Conservation (phyloP, 1,284 basidiomycete genomes). For the Puccinia coronata region DNA sequence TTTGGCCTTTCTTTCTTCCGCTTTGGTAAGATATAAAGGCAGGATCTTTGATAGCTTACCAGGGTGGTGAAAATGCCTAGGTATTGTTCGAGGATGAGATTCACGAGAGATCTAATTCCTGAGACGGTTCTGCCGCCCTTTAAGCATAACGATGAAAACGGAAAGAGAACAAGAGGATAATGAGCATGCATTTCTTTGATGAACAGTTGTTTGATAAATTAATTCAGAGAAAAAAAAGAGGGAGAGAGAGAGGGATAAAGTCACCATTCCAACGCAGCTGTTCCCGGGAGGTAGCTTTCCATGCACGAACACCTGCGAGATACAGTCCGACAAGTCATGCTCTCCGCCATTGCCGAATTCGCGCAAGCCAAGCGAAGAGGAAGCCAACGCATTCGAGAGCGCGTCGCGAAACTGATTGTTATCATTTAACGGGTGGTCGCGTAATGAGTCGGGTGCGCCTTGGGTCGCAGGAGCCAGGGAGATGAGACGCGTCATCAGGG, state of each 20-base stretch:
- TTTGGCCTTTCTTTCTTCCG: too few relatives aligned
- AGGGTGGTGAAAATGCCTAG: conserved; percentile 3
- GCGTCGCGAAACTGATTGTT: not conserved
- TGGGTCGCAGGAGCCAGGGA: too few relatives aligned
- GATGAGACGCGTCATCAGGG: too few relatives aligned
- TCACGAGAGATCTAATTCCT: not conserved
- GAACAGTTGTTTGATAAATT: not conserved
- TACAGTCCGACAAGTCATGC: not conserved
- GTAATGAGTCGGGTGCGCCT: too few relatives aligned
- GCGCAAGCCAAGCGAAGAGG: not conserved
- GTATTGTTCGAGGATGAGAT: conserved; percentile 6
- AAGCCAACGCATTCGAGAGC: not conserved
- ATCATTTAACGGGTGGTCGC: too few relatives aligned
- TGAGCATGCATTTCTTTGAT: not conserved
- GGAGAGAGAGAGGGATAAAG: not conserved
- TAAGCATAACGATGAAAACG: not conserved
- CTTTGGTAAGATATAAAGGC: not conserved
- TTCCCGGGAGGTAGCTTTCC: not conserved
- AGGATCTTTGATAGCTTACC: not conserved
- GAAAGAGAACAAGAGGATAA: not conserved
- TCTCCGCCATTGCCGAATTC: not conserved
- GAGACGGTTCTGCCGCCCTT: not conserved
- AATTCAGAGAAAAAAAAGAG: too few relatives aligned
- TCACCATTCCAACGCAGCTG: not conserved
- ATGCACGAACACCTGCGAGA: not conserved